phyloP scores from a whole-genome alignment of 2,329 filamentous ascomycete species.

The Pseudocercospora pini-densiflorae region DNA sequence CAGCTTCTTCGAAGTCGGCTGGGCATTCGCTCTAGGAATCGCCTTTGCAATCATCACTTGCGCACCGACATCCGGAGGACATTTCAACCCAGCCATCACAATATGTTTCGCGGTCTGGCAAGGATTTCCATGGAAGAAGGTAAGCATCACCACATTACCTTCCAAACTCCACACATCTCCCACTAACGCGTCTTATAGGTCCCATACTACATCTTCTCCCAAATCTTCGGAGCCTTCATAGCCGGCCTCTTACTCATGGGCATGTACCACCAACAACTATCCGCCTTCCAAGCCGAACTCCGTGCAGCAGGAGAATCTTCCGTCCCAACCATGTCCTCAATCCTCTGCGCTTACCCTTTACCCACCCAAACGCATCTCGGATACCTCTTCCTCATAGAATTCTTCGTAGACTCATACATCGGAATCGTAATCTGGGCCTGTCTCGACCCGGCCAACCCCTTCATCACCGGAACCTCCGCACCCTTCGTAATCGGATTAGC shows the following conservation, averaged over 20 bases:
- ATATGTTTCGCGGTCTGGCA: slow-evolving; percentile 55
- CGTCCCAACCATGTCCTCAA: slow-evolving; percentile 40
- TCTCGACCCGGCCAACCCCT: slow-evolving; percentile 63
- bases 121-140: slow-evolving; percentile 64
- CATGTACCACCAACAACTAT: slow-evolving; percentile 60
- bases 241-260: slow-evolving; percentile 61
- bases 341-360: slow-evolving; percentile 60
- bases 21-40: slow-evolving; percentile 61
- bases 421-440: slow-evolving; percentile 62
- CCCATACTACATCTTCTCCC: slow-evolving; percentile 60
- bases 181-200: slow-evolving; percentile 29
- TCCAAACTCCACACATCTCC: not conserved
- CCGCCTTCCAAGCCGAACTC: slow-evolving; percentile 46
- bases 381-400: slow-evolving; percentile 63
- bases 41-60: slow-evolving; percentile 64
- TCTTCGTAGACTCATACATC: slow-evolving; percentile 63
- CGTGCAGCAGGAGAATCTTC: slow-evolving; percentile 44
- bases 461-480: slow-evolving; percentile 53
- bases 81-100: slow-evolving; percentile 45
- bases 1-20: slow-evolving; percentile 61
- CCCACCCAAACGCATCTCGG: slow-evolving; percentile 58
- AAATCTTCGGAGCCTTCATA: slow-evolving; percentile 60
- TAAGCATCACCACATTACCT: not conserved
- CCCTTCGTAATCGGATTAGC: slow-evolving; percentile 62
- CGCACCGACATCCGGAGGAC: slow-evolving; percentile 55